Base-by-base conservation (phyloP, 139 green algal species). In the Volvox reticuliferus region DNA sequence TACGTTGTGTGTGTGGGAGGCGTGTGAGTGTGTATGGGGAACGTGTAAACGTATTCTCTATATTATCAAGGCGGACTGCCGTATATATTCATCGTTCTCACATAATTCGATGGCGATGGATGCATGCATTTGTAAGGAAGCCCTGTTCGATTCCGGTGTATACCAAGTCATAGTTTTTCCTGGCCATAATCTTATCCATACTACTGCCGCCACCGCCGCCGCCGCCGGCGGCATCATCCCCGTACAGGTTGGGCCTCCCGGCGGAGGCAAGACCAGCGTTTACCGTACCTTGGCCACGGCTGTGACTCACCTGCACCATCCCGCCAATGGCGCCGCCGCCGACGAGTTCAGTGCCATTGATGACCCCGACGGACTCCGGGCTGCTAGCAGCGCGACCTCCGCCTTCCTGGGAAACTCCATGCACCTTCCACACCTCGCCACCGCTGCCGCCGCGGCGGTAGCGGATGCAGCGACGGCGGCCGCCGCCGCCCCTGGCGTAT, bases 211-310 rank as follows among this genome's bases (percentile, higher is more conserved):
- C 44, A 9, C 44, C 44, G 44, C 44, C 44, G 44, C 44, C 44
- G 44, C 44, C 44, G 44, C 9, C 44, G 9, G 5, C 9, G 32
- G 17, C 77, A 62, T 21, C 19, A 1, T 12, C 32, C 32, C 33
- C 32, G 33, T 32, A 44, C 83, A 88, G 83, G 83, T 97, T 2
- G 95, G 94, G 6, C 93, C 94, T 32, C 93, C 96, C 79, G 96
- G 96, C 20, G 92, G 96, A 67, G 96, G 96, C 73, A 98, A 98
- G 94, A 97, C 95, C 3, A 79, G 83, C 22, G 93, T 93, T 79
- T 96, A 96, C 89, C 79, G 86, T 22, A 94, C 92, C 37, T 92
- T 99, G 79, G 90, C 95, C 28, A 0, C 24, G 0, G 93, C 94
- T 1, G 88, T 96, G 73, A 96, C 92, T 0, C 35, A 18, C 75